phyloP scores from a whole-genome alignment of 192 early-diverging fungal genomes.

The Coemansia sp. region DNA sequence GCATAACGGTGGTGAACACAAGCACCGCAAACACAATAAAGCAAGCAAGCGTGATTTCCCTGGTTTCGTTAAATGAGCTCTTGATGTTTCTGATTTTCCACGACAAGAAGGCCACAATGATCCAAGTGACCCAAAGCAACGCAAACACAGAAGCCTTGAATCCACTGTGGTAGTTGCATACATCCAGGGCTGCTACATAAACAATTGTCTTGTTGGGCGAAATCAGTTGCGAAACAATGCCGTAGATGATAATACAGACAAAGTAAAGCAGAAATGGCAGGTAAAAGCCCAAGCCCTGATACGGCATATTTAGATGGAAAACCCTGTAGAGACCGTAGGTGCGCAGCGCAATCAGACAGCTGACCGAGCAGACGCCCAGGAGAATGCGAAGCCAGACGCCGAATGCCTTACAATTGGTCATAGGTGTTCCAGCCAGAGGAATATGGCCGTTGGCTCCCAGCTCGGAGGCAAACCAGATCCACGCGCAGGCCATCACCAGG shows the following conservation, averaged over 20 bases:
- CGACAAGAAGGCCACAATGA: conserved; percentile 18
- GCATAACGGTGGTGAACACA: conserved; percentile 33
- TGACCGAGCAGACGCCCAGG: conserved; percentile 30
- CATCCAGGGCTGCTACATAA: conserved; percentile 21
- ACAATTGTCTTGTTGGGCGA: conserved; percentile 6
- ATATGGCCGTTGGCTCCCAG: conserved; percentile 34
- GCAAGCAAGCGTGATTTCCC: conserved; percentile 31
- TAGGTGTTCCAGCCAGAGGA: conserved; percentile 7
- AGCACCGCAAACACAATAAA: conserved; percentile 22
- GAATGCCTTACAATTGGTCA: conserved; percentile 37
- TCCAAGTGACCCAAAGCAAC: conserved; percentile 39
- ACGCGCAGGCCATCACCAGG: neutral
- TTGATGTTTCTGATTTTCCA: conserved; percentile 51
- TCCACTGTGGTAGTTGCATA: conserved; percentile 28
- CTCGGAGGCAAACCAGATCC: conserved; percentile 39
- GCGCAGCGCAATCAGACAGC: conserved; percentile 32
- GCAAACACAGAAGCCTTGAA: conserved; percentile 40
- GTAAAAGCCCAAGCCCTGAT: conserved; percentile 29
- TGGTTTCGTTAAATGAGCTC: conserved; percentile 53
- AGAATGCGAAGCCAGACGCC: conserved; percentile 46
- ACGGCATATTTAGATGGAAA: conserved; percentile 31
- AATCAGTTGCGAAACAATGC: conserved; percentile 31
- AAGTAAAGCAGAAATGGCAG: conserved; percentile 21
- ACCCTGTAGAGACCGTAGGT: conserved; percentile 33
- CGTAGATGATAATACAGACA: conserved; percentile 18